These are phyloP conservation scores for Corynascus novoguineensis DNA, from an alignment of 495 filamentous ascomycete species.

Conservation along the genomic window DNA sequence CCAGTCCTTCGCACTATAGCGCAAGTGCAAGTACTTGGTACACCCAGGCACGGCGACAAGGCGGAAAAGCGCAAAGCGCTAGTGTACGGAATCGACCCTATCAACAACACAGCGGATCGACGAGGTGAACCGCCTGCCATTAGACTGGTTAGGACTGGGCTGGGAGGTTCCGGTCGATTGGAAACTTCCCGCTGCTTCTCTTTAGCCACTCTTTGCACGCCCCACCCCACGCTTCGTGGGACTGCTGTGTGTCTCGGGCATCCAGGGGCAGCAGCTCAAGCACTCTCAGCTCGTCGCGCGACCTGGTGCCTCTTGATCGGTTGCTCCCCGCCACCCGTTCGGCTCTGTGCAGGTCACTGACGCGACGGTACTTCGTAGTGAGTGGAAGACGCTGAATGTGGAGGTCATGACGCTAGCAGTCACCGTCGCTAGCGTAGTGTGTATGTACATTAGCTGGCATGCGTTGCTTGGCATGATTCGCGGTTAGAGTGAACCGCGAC, in stretches of 20 bases:
- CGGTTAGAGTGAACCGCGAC: too few relatives aligned
- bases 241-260: background rate
- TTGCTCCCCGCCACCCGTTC: background rate
- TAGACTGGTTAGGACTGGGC: background rate
- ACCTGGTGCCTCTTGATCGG: background rate
- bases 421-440: background rate
- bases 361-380: background rate
- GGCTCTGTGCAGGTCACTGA: background rate
- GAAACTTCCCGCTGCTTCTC: conserved; percentile 10
- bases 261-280: background rate
- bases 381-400: background rate
- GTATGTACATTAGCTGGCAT: background rate
- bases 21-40: too few relatives aligned
- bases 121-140: background rate
- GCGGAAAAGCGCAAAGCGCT: background rate
- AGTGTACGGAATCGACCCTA: background rate
- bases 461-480: conserved; percentile 4
- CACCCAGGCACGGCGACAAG: background rate
- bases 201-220: conserved; percentile 8
- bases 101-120: background rate
- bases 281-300: background rate
- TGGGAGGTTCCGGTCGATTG: conserved; percentile 10
- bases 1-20: too few relatives aligned
- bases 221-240: conserved; percentile 4
- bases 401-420: background rate